These are phyloP conservation scores for Wickerhamiella australiensis DNA, from an alignment of 805 yeast genomes.

Conservation along the genomic window DNA sequence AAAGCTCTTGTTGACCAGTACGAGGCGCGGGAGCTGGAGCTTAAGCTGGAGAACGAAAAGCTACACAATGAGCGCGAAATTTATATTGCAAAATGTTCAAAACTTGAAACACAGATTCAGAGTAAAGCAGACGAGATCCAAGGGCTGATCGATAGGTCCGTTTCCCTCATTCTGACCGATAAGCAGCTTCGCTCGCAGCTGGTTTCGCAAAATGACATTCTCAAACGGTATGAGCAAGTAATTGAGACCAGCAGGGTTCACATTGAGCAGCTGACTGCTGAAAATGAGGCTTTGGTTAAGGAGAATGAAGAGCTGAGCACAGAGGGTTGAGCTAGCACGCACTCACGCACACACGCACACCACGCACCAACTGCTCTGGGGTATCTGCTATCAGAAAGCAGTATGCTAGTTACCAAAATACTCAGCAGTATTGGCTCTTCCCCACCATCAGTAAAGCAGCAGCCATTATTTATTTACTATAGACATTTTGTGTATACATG, in stretches of 20 bases:
- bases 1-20: conserved; percentile 12
- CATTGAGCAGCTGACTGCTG: conserved; percentile 5
- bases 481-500: not conserved
- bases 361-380: too few relatives aligned
- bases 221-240: conserved; percentile 8
- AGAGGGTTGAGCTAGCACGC: too few relatives aligned
- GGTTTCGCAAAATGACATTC: conserved; percentile 8
- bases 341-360: too few relatives aligned
- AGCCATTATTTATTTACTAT: not conserved
- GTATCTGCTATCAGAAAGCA: too few relatives aligned
- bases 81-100: not conserved
- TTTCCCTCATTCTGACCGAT: conserved; percentile 11
- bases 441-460: too few relatives aligned
- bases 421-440: too few relatives aligned
- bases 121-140: conserved; percentile 10
- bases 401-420: too few relatives aligned
- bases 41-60: conserved; percentile 6
- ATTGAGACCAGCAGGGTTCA: conserved; percentile 8
- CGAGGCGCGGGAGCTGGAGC: conserved; percentile 13
- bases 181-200: conserved; percentile 10
- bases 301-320: conserved; percentile 4
- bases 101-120: not conserved
- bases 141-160: conserved; percentile 9
- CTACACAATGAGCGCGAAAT: not conserved
- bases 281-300: conserved; percentile 1